Conservation (phyloP, 495 filamentous ascomycete species). For the Aspergillus leporis region DNA sequence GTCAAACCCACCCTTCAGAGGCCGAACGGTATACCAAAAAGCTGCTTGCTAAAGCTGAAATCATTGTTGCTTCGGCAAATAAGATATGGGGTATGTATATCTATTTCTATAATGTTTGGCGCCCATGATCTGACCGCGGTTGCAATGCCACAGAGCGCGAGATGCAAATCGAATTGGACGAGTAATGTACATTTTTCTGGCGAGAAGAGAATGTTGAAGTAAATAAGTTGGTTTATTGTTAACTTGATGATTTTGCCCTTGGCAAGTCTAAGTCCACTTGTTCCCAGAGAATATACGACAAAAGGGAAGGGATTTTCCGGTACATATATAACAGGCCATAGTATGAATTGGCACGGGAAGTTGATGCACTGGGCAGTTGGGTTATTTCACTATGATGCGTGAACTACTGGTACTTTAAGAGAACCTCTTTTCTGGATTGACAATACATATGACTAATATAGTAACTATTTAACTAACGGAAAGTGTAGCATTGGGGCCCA, state of each 20-base stretch:
- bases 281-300: background rate
- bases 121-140: background rate
- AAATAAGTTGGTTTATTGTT: background rate
- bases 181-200: constrained; percentile 17
- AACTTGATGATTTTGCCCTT: no score
- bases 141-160: constrained; percentile 35
- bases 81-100: constrained; percentile 65
- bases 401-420: background rate
- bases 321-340: background rate
- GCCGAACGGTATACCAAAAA: constrained; percentile 65
- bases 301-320: background rate
- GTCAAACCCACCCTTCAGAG: constrained; percentile 57
- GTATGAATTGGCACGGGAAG: background rate
- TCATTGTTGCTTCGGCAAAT: constrained; percentile 70
- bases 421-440: background rate
- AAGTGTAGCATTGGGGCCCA: background rate
- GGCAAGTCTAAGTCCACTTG: background rate
- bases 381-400: background rate
- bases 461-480: background rate
- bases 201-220: background rate
- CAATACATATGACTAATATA: background rate
- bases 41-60: constrained; percentile 63
- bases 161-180: constrained; percentile 46
- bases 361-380: background rate
- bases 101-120: background rate